phyloP scores from a whole-genome alignment of 1,139 yeast species.

The Kluyveromyces marxianus region DNA sequence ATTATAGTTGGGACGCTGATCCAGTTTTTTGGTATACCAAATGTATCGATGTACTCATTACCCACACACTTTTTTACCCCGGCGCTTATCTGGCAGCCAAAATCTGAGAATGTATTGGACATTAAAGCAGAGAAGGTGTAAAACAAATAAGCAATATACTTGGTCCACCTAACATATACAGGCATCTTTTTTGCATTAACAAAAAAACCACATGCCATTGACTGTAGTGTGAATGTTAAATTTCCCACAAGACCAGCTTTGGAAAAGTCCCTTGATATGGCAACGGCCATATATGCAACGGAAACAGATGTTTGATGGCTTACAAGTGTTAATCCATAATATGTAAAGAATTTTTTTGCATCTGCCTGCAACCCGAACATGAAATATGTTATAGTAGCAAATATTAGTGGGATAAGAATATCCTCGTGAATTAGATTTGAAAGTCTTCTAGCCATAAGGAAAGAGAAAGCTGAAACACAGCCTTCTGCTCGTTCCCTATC shows the following conservation, averaged over 20 bases:
- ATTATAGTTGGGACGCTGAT: conserved; percentile 57
- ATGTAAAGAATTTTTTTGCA: conserved; percentile 49
- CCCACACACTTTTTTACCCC: conserved; percentile 37
- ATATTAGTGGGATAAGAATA: conserved; percentile 51
- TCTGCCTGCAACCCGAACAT: conserved; percentile 66
- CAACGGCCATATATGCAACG: conserved; percentile 34
- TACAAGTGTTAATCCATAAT: conserved; percentile 51
- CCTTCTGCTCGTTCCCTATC: conserved; percentile 71
- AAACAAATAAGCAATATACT: conserved; percentile 69
- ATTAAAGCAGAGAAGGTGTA: conserved; percentile 65
- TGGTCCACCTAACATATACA: conserved; percentile 80
- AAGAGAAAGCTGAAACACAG: conserved; percentile 49
- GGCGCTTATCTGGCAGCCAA: conserved; percentile 46
- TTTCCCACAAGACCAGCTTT: conserved; percentile 58
- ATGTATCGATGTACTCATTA: conserved; percentile 38
- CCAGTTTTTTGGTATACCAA: conserved; percentile 65
- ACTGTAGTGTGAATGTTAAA: conserved; percentile 60
- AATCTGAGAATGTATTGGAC: conserved; percentile 59
- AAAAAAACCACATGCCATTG: conserved; percentile 76
- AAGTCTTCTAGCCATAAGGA: conserved; percentile 57
- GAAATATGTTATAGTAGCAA: conserved; percentile 57
- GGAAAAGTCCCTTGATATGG: conserved; percentile 57
- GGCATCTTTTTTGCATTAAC: conserved; percentile 71
- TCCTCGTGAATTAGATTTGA: conserved; percentile 67
- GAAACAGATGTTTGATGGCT: conserved; percentile 35